Conservation (phyloP, 208 protist species). For the Naegleria gruberi region DNA sequence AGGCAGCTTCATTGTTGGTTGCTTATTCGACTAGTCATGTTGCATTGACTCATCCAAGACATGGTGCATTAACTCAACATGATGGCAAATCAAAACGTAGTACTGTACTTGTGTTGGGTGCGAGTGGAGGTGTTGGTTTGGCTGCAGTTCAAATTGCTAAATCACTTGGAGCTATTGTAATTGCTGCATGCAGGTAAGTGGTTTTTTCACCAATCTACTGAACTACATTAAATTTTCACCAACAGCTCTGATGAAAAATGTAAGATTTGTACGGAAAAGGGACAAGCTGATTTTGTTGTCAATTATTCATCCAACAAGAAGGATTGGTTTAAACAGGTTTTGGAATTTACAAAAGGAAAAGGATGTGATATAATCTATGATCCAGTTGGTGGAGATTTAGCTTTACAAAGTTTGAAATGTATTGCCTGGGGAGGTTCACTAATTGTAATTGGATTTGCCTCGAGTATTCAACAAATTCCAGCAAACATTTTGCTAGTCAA, state of each 20-base stretch:
- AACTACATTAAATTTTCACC: no score
- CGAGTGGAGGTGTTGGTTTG: conserved; percentile 26
- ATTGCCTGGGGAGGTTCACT: conserved; percentile 23
- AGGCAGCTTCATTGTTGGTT: neutral
- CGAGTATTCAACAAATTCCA: conserved; percentile 24
- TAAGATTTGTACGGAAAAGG: conserved; percentile 13
- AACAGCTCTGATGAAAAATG: conserved; percentile 27
- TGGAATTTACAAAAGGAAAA: conserved; percentile 27
- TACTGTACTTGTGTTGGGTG: conserved; percentile 26
- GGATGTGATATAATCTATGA: conserved; percentile 32
- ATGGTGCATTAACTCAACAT: neutral
- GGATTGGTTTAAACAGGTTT: conserved; percentile 20
- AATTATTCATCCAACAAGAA: conserved; percentile 19
- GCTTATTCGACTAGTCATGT: neutral
- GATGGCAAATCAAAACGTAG: neutral
- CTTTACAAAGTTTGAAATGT: conserved; percentile 23
- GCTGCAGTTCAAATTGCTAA: conserved; percentile 31
- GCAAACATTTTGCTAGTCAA: conserved; percentile 30
- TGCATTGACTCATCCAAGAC: neutral
- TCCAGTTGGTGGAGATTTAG: conserved; percentile 29
- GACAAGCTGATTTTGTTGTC: conserved; percentile 19
- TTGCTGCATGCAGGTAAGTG: conserved; percentile 20
- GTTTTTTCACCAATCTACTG: no score
- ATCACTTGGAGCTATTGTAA: conserved; percentile 21
- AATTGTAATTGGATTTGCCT: conserved; percentile 29